Evolutionary conservation across 768 basidiomycete species (phyloP).

Genomic region (Trametes coccinea): DNA sequence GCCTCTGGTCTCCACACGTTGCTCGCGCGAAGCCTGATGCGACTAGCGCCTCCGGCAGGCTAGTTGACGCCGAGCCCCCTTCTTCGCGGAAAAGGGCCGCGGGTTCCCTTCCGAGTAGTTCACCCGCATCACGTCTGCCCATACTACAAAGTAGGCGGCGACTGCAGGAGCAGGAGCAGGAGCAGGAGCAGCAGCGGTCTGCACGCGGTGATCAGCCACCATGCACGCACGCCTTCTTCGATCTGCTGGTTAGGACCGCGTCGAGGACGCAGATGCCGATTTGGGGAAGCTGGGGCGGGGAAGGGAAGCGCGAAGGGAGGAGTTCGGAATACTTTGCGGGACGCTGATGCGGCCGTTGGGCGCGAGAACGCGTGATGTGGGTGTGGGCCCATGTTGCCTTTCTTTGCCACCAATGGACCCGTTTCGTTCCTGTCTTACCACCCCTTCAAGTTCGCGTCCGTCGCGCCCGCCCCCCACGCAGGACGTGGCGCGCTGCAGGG

Average conservation of each 20-base stretch:
- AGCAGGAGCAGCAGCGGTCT: background rate
- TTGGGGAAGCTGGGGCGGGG: background rate
- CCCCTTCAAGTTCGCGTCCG: too few species aligned
- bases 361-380: conserved; percentile 20
- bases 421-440: background rate
- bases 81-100: conserved; percentile 2
- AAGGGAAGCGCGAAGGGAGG: background rate
- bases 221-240: too few species aligned
- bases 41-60: conserved; percentile 9
- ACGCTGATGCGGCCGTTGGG: conserved; percentile 17
- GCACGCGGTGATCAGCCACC: background rate
- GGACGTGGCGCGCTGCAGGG: too few species aligned
- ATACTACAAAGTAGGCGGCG: background rate
- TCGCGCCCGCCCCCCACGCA: too few species aligned
- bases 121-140: background rate
- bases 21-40: background rate
- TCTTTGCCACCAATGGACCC: conserved; percentile 8
- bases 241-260: too few species aligned
- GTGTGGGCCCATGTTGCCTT: conserved; percentile 10
- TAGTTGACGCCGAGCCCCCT: conserved; percentile 7
- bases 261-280: background rate
- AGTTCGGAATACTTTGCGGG: background rate
- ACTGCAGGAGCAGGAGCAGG: background rate
- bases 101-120: background rate
- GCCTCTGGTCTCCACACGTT: background rate